These are phyloP conservation scores for Ustulina deusta DNA, from an alignment of 2,329 filamentous ascomycete species.

Conservation along the genomic window DNA sequence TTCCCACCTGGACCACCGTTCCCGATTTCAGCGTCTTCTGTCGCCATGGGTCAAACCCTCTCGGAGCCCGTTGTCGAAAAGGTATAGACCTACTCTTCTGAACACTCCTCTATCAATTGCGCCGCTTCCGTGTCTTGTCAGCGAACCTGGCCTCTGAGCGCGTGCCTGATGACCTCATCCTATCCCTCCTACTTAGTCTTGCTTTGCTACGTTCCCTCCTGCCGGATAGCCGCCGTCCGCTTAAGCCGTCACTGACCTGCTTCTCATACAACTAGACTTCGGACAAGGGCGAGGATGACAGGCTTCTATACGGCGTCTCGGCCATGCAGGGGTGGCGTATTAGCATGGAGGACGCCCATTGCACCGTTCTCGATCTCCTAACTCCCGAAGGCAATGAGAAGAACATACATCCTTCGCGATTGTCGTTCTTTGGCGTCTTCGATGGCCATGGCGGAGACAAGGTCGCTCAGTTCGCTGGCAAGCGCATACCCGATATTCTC, in stretches of 20 bases:
- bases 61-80: slow-evolving; percentile 99
- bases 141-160: slow-evolving; percentile 32
- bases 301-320: slow-evolving; percentile 91
- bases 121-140: slow-evolving; percentile 33
- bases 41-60: slow-evolving; percentile 95
- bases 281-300: slow-evolving; percentile 90
- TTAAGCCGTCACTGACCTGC: slow-evolving; percentile 29
- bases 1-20: slow-evolving; percentile 45
- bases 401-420: slow-evolving; percentile 74
- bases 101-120: slow-evolving; percentile 40
- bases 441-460: slow-evolving; percentile 98
- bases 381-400: slow-evolving; percentile 67
- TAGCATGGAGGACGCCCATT: slow-evolving; percentile 99
- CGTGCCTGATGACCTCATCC: slow-evolving; percentile 43
- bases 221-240: slow-evolving; percentile 1
- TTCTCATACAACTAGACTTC: slow-evolving; percentile 73
- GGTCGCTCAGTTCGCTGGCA: slow-evolving; percentile 91
- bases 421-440: slow-evolving; percentile 98
- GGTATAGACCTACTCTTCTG: slow-evolving; percentile 69
- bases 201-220: slow-evolving; percentile 1
- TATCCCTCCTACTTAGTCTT: slow-evolving; percentile 3
- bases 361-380: slow-evolving; percentile 87
- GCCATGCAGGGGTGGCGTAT: slow-evolving; percentile 99
- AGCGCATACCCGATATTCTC: slow-evolving; percentile 93
- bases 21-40: slow-evolving; percentile 43